A percentile compares a stretch with the other conserved stretches of the same genome.
These are phyloP conservation scores for Blastomyces parvus DNA, from an alignment of 2,329 filamentous ascomycete genomes.

Conservation along the genomic window DNA sequence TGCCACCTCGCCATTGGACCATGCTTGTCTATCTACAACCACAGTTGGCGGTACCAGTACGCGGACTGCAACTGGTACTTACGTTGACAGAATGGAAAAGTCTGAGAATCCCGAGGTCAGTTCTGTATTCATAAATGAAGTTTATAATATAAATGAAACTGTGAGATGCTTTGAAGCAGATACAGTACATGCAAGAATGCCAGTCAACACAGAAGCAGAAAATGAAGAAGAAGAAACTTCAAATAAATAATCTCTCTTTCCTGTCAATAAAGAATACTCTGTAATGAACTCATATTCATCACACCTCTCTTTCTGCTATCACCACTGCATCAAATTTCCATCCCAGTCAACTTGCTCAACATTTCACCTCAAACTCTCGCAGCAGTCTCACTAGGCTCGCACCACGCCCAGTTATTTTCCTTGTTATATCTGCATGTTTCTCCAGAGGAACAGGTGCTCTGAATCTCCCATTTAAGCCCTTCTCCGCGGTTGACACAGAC, in stretches of 20 bases:
- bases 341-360: slow-evolving; percentile 2
- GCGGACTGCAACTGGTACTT: no score
- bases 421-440: not conserved
- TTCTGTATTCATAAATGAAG: slow-evolving; percentile 34
- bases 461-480: not conserved
- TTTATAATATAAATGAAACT: not conserved
- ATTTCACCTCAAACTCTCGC: not conserved
- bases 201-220: not conserved
- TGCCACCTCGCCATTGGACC: not conserved
- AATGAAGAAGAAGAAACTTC: not conserved
- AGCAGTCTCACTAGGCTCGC: not conserved
- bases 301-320: not conserved
- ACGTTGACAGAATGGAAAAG: no score
- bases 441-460: not conserved
- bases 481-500: not conserved
- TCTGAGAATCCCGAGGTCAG: no score
- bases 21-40: no score
- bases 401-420: not conserved
- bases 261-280: not conserved
- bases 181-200: not conserved
- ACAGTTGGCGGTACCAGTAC: no score
- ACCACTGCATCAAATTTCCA: not conserved
- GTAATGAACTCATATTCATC: not conserved
- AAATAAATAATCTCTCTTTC: not conserved
- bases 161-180: not conserved